Percentiles rank a stretch among this genome's conserved stretches.
These are phyloP conservation scores for Goffeauzyma gilvescens DNA, from an alignment of 768 basidiomycete species.

Conservation along the genomic window DNA sequence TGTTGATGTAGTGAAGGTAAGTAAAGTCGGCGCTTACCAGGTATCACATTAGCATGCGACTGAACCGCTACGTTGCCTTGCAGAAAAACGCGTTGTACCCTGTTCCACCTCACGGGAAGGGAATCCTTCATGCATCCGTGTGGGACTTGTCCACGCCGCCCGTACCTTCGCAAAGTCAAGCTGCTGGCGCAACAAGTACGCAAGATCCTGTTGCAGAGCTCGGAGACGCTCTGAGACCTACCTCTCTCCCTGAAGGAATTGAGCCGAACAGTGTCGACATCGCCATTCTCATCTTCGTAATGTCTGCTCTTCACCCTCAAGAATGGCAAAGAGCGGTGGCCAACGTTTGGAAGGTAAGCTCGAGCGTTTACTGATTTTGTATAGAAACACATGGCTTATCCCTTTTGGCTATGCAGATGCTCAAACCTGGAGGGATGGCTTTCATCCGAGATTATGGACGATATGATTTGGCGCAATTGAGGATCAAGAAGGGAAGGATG, in stretches of 20 bases:
- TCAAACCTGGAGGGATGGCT: conserved; percentile 72
- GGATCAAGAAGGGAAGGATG: conserved; percentile 72
- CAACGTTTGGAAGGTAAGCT: conserved; percentile 52
- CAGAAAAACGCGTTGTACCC: conserved; percentile 57
- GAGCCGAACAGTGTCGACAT: conserved; percentile 60
- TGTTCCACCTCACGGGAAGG: conserved; percentile 41
- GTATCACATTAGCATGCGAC: neutral
- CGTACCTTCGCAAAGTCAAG: neutral
- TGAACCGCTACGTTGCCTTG: neutral
- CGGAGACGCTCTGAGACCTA: neutral
- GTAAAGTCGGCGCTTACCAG: conserved; percentile 14
- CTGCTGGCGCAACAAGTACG: neutral
- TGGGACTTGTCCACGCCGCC: conserved; percentile 66
- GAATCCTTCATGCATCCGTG: conserved; percentile 56
- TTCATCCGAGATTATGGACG: conserved; percentile 87
- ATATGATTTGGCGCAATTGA: conserved; percentile 79
- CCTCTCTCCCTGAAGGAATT: conserved; percentile 45
- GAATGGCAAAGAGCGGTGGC: conserved; percentile 72
- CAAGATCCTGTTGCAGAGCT: neutral
- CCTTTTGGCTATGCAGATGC: conserved; percentile 44
- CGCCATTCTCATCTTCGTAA: conserved; percentile 75
- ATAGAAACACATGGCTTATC: neutral
- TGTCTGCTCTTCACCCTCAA: conserved; percentile 77
- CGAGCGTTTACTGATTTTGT: neutral
- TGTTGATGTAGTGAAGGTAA: conserved; percentile 68